Conservation (phyloP, 2,329 filamentous ascomycete genomes). For the Fusarium temperatum region DNA sequence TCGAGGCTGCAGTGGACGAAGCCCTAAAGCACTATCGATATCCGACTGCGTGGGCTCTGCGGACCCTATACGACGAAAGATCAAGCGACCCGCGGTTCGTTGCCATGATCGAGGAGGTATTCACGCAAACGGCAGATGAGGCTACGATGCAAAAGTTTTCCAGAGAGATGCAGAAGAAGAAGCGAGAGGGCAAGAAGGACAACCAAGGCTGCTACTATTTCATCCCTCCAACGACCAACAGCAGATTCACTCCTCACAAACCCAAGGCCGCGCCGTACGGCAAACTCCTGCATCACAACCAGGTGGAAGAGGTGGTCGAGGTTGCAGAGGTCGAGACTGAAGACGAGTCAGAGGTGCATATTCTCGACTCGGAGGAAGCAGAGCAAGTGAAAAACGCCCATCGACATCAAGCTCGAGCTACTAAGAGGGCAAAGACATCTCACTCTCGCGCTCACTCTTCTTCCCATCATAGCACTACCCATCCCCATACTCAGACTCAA, state of each 20-base stretch:
- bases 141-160: constrained; percentile 62
- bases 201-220: constrained; percentile 64
- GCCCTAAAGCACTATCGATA: constrained; percentile 66
- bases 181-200: constrained; percentile 64
- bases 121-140: constrained; percentile 63
- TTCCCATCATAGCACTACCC: constrained; percentile 12
- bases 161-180: constrained; percentile 61
- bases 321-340: constrained; percentile 11
- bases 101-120: constrained; percentile 66
- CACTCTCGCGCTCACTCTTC: constrained; percentile 38
- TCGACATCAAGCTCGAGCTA: constrained; percentile 37
- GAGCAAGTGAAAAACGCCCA: constrained; percentile 17
- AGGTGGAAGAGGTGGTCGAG: constrained; percentile 25
- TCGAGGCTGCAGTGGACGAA: constrained; percentile 67
- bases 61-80: constrained; percentile 68
- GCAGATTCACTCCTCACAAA: constrained; percentile 54
- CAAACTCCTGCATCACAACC: constrained; percentile 54
- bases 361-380: constrained; percentile 11
- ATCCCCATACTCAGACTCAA: constrained; percentile 16
- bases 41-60: constrained; percentile 69
- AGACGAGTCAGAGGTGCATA: constrained; percentile 11
- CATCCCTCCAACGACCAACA: constrained; percentile 57
- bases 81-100: constrained; percentile 61
- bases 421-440: constrained; percentile 51
- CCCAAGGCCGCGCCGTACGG: constrained; percentile 61